phyloP scores from a whole-genome alignment of 495 filamentous ascomycete species.

The Penicillium pulvis region DNA sequence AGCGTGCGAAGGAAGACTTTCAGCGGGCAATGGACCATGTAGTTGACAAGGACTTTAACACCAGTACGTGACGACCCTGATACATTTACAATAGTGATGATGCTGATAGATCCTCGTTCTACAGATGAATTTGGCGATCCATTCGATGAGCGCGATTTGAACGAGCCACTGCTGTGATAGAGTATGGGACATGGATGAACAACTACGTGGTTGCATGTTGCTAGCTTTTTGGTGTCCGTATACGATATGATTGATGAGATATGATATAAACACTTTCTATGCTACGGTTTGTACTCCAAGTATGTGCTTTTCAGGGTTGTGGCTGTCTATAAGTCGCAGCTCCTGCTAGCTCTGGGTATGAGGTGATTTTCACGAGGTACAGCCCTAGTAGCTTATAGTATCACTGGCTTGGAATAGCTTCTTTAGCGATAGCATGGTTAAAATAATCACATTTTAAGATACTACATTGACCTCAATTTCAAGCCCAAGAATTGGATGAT shows the following conservation, averaged over 20 bases:
- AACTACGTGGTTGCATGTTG: not conserved
- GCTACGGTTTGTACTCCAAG: not conserved
- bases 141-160: constrained; percentile 64
- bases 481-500: too few relatives aligned
- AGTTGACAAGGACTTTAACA: constrained; percentile 50
- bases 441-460: too few relatives aligned
- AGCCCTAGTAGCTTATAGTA: too few relatives aligned
- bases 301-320: too few relatives aligned
- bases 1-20: constrained; percentile 63
- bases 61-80: constrained; percentile 34
- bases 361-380: too few relatives aligned
- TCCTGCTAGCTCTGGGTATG: too few relatives aligned
- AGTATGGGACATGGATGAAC: constrained; percentile 34
- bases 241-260: constrained; percentile 35
- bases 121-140: constrained; percentile 57
- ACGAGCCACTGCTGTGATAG: constrained; percentile 43
- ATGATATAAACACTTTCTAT: constrained; percentile 17
- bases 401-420: too few relatives aligned
- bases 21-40: constrained; percentile 50
- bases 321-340: too few relatives aligned
- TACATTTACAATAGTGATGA: not conserved
- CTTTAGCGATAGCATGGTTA: too few relatives aligned
- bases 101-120: constrained; percentile 7
- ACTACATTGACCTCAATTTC: too few relatives aligned
- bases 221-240: constrained; percentile 2